These are phyloP conservation scores for Heliamphora exappendiculata DNA, from an alignment of 148 eudicot genomes.

Conservation along the genomic window DNA sequence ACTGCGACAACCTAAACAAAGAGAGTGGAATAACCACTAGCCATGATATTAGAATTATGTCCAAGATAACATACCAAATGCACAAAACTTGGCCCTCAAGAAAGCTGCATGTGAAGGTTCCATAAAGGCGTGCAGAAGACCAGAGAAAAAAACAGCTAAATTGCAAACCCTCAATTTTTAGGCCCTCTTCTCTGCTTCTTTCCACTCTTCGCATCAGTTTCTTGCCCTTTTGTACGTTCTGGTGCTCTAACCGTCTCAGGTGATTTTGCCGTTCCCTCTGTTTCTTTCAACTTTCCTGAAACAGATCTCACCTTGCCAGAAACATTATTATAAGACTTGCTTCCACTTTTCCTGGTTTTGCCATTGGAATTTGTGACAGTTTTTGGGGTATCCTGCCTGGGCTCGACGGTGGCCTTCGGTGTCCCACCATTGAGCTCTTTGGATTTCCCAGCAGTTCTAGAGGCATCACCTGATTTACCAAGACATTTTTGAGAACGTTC, in stretches of 20 bases:
- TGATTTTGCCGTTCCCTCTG: slow-evolving; percentile 22
- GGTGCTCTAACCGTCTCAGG: slow-evolving; percentile 25
- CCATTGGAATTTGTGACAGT: slow-evolving; percentile 31
- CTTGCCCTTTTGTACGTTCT: slow-evolving; percentile 6
- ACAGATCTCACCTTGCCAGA: slow-evolving; percentile 29
- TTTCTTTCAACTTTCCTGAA: slow-evolving; percentile 29
- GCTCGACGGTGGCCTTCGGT: slow-evolving; percentile 18
- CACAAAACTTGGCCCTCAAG: background rate
- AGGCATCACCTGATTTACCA: slow-evolving; percentile 5
- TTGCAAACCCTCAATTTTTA: slow-evolving; percentile 26
- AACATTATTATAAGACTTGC: slow-evolving; percentile 22
- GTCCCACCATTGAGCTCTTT: slow-evolving; percentile 27
- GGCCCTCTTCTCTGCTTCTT: slow-evolving; percentile 17
- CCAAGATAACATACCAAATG: background rate
- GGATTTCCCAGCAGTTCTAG: slow-evolving; percentile 17
- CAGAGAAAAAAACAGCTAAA: no score
- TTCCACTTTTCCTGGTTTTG: slow-evolving; percentile 30
- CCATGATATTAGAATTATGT: background rate
- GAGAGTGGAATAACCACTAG: background rate
- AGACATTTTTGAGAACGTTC: background rate
- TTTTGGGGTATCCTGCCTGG: slow-evolving; percentile 23
- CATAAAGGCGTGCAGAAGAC: background rate
- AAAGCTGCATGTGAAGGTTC: background rate
- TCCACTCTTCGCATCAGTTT: slow-evolving; percentile 10
- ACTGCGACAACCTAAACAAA: background rate